Evolutionary conservation across 805 yeast species (phyloP).

Genomic region (Myxozyma neotropica): DNA sequence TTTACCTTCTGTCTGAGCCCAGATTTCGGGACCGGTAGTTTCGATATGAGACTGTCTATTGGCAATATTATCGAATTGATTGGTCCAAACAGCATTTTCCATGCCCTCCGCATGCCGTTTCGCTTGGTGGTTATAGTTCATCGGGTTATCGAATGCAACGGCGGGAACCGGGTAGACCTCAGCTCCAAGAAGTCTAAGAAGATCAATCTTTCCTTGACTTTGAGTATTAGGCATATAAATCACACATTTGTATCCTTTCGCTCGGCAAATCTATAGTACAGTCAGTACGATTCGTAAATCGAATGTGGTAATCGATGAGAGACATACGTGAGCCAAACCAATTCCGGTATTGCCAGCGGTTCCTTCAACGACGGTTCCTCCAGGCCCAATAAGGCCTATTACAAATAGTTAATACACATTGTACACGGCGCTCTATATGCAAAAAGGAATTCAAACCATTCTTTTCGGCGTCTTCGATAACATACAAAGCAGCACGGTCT

Average conservation of each 20-base stretch:
- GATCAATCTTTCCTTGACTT: conserved; percentile 75
- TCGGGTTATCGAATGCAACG: conserved; percentile 77
- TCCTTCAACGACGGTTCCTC: conserved; percentile 89
- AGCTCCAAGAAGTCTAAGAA: conserved; percentile 75
- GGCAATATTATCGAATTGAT: conserved; percentile 87
- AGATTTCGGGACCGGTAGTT: conserved; percentile 90
- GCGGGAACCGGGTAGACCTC: conserved; percentile 89
- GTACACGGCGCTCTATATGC: background rate
- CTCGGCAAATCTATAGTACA: conserved; percentile 56
- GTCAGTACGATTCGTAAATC: background rate
- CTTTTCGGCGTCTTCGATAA: conserved; percentile 76
- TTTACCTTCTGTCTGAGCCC: conserved; percentile 77
- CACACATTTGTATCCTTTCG: conserved; percentile 80
- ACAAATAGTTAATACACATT: background rate
- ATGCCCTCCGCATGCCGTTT: conserved; percentile 75
- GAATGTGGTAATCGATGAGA: too few species aligned
- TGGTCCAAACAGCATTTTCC: conserved; percentile 87
- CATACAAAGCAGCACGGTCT: conserved; percentile 82
- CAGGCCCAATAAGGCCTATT: conserved; percentile 57
- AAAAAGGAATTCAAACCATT: conserved; percentile 46
- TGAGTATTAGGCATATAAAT: conserved; percentile 93
- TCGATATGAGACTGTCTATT: conserved; percentile 87
- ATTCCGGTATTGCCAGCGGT: conserved; percentile 97
- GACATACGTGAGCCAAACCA: conserved; percentile 67
- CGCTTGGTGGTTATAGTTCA: conserved; percentile 86